A percentile compares a stretch with the other conserved stretches of the same genome.
Evolutionary conservation across 441 rosid genomes (phyloP).

Genomic region (Kokia cookei): DNA sequence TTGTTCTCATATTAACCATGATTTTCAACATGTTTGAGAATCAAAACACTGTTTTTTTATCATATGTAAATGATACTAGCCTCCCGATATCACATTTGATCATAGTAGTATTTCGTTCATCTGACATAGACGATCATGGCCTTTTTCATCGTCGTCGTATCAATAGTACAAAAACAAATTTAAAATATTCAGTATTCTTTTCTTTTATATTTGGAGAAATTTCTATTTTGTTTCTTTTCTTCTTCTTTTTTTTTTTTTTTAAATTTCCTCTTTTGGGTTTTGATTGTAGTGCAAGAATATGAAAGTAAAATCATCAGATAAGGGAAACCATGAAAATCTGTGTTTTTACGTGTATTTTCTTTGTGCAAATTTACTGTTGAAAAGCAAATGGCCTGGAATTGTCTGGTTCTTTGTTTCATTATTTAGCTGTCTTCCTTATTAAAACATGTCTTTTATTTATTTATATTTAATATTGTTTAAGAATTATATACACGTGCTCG

Average conservation of each 20-base stretch:
- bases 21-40: conserved; percentile 10
- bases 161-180: background rate
- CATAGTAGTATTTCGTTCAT: background rate
- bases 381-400: conserved; percentile 3
- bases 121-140: background rate
- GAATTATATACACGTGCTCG: too few species aligned
- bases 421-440: background rate
- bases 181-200: background rate
- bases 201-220: background rate
- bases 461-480: too few species aligned
- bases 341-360: conserved; percentile 1
- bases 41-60: background rate
- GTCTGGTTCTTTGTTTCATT: conserved; percentile 9
- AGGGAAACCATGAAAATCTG: background rate
- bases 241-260: background rate
- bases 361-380: background rate
- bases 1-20: conserved; percentile 27
- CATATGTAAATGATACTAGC: conserved; percentile 29
- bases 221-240: background rate
- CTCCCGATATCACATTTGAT: background rate
- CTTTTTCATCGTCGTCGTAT: background rate
- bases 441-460: too few species aligned
- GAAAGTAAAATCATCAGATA: background rate
- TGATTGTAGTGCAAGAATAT: background rate
- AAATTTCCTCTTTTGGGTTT: background rate